phyloP scores from a whole-genome alignment of 495 filamentous ascomycete genomes.

The Lasiosphaeris hirsuta region DNA sequence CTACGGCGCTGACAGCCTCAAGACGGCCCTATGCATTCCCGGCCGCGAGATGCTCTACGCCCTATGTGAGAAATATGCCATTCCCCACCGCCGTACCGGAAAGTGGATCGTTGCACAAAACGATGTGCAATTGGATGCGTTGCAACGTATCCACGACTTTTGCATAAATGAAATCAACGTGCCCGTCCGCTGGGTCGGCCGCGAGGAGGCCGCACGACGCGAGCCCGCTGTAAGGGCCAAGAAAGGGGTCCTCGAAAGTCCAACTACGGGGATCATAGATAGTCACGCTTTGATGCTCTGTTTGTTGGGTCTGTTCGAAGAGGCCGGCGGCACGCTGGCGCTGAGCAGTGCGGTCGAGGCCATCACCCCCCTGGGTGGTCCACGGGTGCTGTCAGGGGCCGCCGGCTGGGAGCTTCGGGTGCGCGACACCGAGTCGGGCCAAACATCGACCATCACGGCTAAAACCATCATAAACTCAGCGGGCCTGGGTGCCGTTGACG shows the following conservation, averaged over 20 bases:
- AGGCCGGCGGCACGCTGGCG: constrained; percentile 70
- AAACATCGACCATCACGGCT: constrained; percentile 59
- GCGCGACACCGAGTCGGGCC: constrained; percentile 41
- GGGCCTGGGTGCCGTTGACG: constrained; percentile 68
- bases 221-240: constrained; percentile 76
- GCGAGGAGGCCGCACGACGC: constrained; percentile 53
- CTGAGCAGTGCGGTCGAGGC: constrained; percentile 59
- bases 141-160: constrained; percentile 63
- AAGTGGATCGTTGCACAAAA: constrained; percentile 97
- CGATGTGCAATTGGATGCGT: constrained; percentile 59
- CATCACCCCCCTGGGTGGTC: constrained; percentile 55
- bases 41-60: constrained; percentile 76
- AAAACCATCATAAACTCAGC: constrained; percentile 82
- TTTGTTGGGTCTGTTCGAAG: constrained; percentile 70
- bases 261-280: constrained; percentile 87
- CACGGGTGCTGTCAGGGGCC: constrained; percentile 45
- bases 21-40: constrained; percentile 76
- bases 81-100: constrained; percentile 71
- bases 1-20: constrained; percentile 73
- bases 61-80: constrained; percentile 61
- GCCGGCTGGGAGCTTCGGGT: constrained; percentile 43
- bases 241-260: constrained; percentile 74
- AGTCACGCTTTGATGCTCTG: constrained; percentile 79
- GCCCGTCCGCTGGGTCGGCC: constrained; percentile 66
- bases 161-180: constrained; percentile 60